Evolutionary conservation across 2,329 filamentous ascomycete genomes (phyloP).

Genomic region (Tympanopsis confertula): DNA sequence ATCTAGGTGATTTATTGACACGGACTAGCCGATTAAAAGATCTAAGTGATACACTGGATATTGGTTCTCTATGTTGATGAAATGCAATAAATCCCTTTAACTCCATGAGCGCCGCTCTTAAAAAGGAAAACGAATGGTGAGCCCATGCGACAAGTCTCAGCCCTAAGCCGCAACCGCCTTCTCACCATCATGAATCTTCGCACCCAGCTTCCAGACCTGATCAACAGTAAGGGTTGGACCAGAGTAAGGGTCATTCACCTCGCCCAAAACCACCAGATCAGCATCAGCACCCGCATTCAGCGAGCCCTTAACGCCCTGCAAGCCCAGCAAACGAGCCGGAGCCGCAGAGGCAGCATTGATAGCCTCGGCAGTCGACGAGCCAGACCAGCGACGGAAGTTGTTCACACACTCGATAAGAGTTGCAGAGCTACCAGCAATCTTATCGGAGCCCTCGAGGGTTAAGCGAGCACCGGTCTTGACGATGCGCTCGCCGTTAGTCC

Average conservation of each 20-base stretch:
- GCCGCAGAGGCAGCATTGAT: slow-evolving; percentile 65
- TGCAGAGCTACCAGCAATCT: slow-evolving; percentile 65
- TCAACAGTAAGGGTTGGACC: slow-evolving; percentile 48
- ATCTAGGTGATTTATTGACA: too few relatives aligned
- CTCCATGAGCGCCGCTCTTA: too few relatives aligned
- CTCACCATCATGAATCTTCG: slow-evolving; percentile 22
- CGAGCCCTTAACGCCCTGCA: slow-evolving; percentile 55
- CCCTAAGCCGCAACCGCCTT: too few relatives aligned
- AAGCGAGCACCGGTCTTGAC: slow-evolving; percentile 63
- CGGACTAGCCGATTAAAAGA: too few relatives aligned
- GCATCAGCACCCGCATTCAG: slow-evolving; percentile 53
- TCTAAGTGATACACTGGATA: too few relatives aligned
- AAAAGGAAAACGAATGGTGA: too few relatives aligned
- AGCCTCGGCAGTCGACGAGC: slow-evolving; percentile 54
- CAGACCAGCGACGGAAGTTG: slow-evolving; percentile 70
- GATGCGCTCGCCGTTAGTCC: slow-evolving; percentile 64
- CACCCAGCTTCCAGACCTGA: slow-evolving; percentile 72
- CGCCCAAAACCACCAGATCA: slow-evolving; percentile 57
- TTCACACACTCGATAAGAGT: slow-evolving; percentile 72
- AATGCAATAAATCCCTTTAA: too few relatives aligned
- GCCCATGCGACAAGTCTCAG: too few relatives aligned
- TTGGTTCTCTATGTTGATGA: too few relatives aligned
- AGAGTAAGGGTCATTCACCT: slow-evolving; percentile 30
- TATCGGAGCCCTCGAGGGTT: slow-evolving; percentile 66
- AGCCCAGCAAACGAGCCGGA: slow-evolving; percentile 64